Evolutionary conservation across 257 asterid species (phyloP), one percentile per base, ranked within the genome.

Genomic region (Jacaranda mimosifolia): DNA sequence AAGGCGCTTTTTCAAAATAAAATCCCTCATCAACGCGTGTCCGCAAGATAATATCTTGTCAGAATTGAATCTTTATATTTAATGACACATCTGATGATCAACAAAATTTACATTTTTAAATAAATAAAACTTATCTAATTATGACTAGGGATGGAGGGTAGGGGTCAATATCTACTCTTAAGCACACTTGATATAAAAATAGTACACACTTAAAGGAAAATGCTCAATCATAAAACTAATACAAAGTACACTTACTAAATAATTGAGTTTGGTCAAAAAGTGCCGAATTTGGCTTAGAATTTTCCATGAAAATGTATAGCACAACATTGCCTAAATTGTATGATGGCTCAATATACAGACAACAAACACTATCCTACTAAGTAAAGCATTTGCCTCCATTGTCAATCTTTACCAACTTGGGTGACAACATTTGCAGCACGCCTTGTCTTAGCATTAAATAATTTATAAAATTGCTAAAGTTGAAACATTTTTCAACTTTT

Each of bases 361-460:
- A 42, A 10, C 9, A 4, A 26, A 60, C 1, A 62, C 10, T 35
- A 13, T 9, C 18, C 48, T 36, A 11, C 4, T 0, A 62, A 36
- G 67, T 35, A 62, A 62, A 62, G 7, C 10, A 15, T 73, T 58
- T 49, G 59, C 6, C 36, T 11, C 56, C 11, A 60, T 7, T 73
- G 45, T 73, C 78, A 73, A 73, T 45, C 12, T 32, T 45, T 48
- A 60, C 78, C 40, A 60, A 59, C 70, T 73, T 32, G 70, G 45
- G 38, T 60, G 78, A 13, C 78, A 73, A 46, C 57, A 73, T 58
- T 59, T 59, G 77, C 77, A 43, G 70, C 60, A 59, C 78, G 59
- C 36, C 46, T 59, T 55, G 9, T 73, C 62, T 60, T 45, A 9
- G 32, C 70, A 45, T 35, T 45, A 73, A 73, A 73, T 11, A 19